phyloP scores from a whole-genome alignment of 441 rosid genomes.

The Arabidopsis hybrid region DNA sequence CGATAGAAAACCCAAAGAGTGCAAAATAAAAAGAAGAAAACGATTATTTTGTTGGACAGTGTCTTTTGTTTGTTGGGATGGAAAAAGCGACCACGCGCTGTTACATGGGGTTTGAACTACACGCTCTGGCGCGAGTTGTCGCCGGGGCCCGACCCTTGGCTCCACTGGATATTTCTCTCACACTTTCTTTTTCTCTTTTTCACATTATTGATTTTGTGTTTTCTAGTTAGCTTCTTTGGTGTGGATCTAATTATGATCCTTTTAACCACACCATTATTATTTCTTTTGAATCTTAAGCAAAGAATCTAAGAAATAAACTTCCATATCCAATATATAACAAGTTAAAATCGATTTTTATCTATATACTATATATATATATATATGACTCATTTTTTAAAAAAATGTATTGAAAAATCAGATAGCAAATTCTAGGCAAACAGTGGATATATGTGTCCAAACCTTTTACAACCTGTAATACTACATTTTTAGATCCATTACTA shows the following conservation, averaged over 20 bases:
- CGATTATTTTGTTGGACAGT: slow-evolving; percentile 35
- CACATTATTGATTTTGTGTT: slow-evolving; percentile 23
- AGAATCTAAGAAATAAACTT: neutral
- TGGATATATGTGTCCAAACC: neutral
- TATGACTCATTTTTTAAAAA: too few relatives aligned
- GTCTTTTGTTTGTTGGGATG: slow-evolving; percentile 18
- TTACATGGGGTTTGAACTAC: neutral
- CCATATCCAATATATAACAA: neutral
- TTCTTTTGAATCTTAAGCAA: neutral
- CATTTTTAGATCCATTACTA: too few relatives aligned
- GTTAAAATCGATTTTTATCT: neutral
- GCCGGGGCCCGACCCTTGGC: slow-evolving; percentile 7
- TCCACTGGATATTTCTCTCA: slow-evolving; percentile 6
- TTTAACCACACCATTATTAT: slow-evolving; percentile 7
- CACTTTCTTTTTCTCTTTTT: neutral
- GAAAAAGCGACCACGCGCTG: slow-evolving; percentile 26
- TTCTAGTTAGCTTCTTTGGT: slow-evolving; percentile 21
- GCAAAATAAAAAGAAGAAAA: slow-evolving; percentile 23
- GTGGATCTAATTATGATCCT: slow-evolving; percentile 29
- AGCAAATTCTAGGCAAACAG: neutral
- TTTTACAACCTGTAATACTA: neutral
- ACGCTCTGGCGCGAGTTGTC: slow-evolving; percentile 41
- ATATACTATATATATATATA: too few relatives aligned
- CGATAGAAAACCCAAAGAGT: slow-evolving; percentile 27
- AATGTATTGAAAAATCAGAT: too few relatives aligned